Evolutionary conservation across 176 grass and related monocot species (phyloP).

Genomic region (Hordeum marinum): DNA sequence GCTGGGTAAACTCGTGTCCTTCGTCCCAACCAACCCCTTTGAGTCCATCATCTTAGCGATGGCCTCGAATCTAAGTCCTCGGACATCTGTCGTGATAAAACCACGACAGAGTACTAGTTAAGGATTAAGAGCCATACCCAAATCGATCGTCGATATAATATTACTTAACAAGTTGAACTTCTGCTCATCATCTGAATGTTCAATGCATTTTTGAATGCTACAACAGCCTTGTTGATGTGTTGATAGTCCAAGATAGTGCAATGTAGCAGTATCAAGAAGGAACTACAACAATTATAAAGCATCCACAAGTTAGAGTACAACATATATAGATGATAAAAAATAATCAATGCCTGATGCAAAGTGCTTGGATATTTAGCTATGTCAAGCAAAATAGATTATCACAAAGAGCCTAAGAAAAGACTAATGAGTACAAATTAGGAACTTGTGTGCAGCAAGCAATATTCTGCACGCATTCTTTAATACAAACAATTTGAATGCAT

Average conservation of each 20-base stretch:
- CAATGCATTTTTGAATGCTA: constrained; percentile 81
- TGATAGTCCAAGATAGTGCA: constrained; percentile 61
- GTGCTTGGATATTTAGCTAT: neutral
- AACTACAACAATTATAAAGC: constrained; percentile 51
- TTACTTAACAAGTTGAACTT: constrained; percentile 48
- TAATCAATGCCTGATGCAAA: neutral
- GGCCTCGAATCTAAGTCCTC: too few species aligned
- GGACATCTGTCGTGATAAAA: too few species aligned
- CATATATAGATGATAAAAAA: neutral
- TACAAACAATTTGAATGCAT: neutral
- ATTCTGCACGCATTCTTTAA: neutral
- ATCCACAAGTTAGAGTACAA: constrained; percentile 9
- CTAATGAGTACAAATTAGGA: neutral
- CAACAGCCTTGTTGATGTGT: constrained; percentile 86
- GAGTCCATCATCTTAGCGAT: too few species aligned
- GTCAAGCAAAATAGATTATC: constrained; percentile 7
- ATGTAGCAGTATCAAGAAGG: constrained; percentile 60
- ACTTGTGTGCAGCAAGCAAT: neutral
- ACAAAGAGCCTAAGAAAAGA: neutral
- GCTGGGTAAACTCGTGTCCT: too few species aligned
- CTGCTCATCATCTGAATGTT: constrained; percentile 48
- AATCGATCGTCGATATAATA: constrained; percentile 68
- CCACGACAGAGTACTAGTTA: constrained; percentile 4
- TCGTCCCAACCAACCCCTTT: too few species aligned
- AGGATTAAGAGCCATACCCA: constrained; percentile 48